phyloP scores from a whole-genome alignment of 257 asterid species.

The Primulina eburnea region DNA sequence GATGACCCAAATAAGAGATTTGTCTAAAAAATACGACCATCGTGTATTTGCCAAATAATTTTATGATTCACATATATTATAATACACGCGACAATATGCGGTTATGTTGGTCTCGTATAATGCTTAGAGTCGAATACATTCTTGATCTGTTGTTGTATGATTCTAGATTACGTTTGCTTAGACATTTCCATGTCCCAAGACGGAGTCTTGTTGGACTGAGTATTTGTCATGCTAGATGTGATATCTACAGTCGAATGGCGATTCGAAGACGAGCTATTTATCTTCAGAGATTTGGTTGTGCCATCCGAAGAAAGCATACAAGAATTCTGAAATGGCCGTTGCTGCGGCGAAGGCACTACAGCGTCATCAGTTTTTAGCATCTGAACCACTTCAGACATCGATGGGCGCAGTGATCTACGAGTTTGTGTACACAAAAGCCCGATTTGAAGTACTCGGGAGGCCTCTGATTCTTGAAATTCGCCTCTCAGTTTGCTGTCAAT shows the following conservation, averaged over 20 bases:
- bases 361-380: slow-evolving; percentile 53
- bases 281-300: not conserved
- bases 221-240: not conserved
- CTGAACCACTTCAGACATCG: slow-evolving; percentile 69
- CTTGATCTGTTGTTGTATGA: too few species aligned
- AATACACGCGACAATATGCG: too few species aligned
- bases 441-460: slow-evolving; percentile 44
- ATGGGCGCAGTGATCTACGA: slow-evolving; percentile 60
- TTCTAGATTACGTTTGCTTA: too few species aligned
- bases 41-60: too few species aligned
- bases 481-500: slow-evolving; percentile 49
- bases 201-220: not conserved
- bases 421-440: slow-evolving; percentile 87
- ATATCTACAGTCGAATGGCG: too few species aligned
- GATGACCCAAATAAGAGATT: too few species aligned
- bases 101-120: too few species aligned
- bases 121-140: too few species aligned
- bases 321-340: slow-evolving; percentile 53
- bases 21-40: too few species aligned
- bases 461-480: slow-evolving; percentile 51
- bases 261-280: not conserved
- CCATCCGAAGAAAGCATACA: not conserved
- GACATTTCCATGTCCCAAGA: not conserved
- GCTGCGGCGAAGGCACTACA: slow-evolving; percentile 64
- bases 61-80: too few species aligned